These are phyloP conservation scores for Aspergillus ochraceus DNA, from an alignment of 2,329 filamentous ascomycete genomes.

Conservation along the genomic window DNA sequence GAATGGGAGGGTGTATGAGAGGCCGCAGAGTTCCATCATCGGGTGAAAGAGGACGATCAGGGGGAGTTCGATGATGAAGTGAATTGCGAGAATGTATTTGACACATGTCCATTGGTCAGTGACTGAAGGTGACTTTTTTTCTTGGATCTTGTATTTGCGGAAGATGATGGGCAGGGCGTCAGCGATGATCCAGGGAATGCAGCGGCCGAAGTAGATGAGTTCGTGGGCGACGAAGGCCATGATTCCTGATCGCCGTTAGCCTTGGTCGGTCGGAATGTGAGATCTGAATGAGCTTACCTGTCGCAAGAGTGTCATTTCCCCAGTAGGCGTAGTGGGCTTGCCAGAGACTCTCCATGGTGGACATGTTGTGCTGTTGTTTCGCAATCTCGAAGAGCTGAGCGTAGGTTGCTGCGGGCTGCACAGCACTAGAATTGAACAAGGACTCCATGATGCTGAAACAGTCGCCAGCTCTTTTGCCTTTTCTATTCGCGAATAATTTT, in stretches of 20 bases:
- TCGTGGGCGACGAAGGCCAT: constrained; percentile 96
- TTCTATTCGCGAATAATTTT: not conserved
- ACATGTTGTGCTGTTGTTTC: constrained; percentile 77
- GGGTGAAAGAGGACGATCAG: constrained; percentile 95
- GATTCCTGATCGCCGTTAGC: constrained; percentile 66
- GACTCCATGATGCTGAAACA: constrained; percentile 13
- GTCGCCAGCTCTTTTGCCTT: not conserved
- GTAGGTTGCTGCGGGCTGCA: constrained; percentile 53
- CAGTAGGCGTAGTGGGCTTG: constrained; percentile 94
- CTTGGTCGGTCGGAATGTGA: not conserved
- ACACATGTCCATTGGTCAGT: constrained; percentile 92
- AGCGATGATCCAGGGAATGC: constrained; percentile 85
- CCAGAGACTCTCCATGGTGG: constrained; percentile 83
- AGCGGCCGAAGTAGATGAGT: constrained; percentile 86
- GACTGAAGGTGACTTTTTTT: constrained; percentile 79
- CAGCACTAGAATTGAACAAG: constrained; percentile 13
- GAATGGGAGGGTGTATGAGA: constrained; percentile 83
- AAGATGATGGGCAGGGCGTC: constrained; percentile 77
- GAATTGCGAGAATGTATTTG: constrained; percentile 82
- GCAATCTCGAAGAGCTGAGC: constrained; percentile 63
- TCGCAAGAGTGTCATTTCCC: constrained; percentile 87
- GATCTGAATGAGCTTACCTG: constrained; percentile 10
- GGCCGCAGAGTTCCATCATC: constrained; percentile 83
- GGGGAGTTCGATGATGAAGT: constrained; percentile 94
- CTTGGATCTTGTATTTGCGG: constrained; percentile 91